phyloP scores from a whole-genome alignment of 192 early-diverging fungal species.

The Rhizoclosmatium sp. region DNA sequence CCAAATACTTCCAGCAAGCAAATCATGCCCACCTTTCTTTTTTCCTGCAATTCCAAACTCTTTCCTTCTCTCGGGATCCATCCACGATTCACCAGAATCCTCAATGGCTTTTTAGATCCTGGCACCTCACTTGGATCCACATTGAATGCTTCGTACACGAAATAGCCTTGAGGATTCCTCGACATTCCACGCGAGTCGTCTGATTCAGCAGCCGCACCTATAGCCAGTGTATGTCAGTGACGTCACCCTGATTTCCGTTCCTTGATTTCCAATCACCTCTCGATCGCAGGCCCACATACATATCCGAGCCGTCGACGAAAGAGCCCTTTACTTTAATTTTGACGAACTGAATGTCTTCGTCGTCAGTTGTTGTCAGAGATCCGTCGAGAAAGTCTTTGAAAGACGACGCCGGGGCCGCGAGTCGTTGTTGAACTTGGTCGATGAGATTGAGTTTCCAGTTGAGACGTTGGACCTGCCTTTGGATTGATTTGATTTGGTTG shows the following conservation, averaged over 20 bases:
- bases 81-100: constrained; percentile 85
- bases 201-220: constrained; percentile 23
- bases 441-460: constrained; percentile 89
- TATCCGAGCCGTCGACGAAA: constrained; percentile 77
- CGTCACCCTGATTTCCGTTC: not conserved
- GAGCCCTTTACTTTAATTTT: constrained; percentile 74
- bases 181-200: not conserved
- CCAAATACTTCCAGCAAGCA: not conserved
- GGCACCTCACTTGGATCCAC: constrained; percentile 23
- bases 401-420: constrained; percentile 68
- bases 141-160: constrained; percentile 49
- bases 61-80: constrained; percentile 76
- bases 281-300: constrained; percentile 81
- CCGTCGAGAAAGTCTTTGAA: constrained; percentile 40
- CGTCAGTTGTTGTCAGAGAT: not conserved
- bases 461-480: constrained; percentile 84
- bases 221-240: not conserved
- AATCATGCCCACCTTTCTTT: constrained; percentile 16
- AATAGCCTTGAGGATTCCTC: constrained; percentile 40
- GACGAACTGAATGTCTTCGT: constrained; percentile 68
- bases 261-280: constrained; percentile 24
- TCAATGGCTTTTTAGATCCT: constrained; percentile 40
- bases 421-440: constrained; percentile 69
- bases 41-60: not conserved
- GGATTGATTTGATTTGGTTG: constrained; percentile 32